phyloP scores from a whole-genome alignment of 2,329 filamentous ascomycete species.

The Tolypocladium tropicale region DNA sequence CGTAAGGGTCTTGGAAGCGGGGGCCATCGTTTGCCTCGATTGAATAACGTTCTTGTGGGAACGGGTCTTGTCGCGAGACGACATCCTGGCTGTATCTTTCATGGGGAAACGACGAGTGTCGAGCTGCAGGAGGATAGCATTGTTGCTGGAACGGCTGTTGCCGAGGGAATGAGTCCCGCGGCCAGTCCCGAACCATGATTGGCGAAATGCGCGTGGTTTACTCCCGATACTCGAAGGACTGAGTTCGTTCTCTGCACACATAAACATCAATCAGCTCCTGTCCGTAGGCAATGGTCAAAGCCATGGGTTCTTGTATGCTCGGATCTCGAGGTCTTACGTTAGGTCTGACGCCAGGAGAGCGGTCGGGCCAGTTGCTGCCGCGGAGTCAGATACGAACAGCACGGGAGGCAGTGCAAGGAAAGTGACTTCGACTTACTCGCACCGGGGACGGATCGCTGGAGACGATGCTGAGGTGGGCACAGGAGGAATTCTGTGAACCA shows the following conservation, averaged over 20 bases:
- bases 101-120: conserved; percentile 17
- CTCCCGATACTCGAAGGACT: not conserved
- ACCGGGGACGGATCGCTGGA: not conserved
- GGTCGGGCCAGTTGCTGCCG: not conserved
- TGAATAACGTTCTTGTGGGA: conserved; percentile 18
- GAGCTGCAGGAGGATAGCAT: conserved; percentile 12
- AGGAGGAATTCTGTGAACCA: not conserved
- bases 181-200: conserved; percentile 30
- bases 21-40: conserved; percentile 18
- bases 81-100: conserved; percentile 19
- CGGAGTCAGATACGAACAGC: not conserved
- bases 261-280: not conserved
- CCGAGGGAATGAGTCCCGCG: conserved; percentile 27
- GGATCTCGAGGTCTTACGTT: not conserved
- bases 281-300: not conserved
- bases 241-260: not conserved
- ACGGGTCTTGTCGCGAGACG: conserved; percentile 18
- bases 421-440: not conserved
- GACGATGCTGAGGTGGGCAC: not conserved
- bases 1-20: conserved; percentile 24
- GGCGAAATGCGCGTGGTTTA: not conserved
- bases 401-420: not conserved
- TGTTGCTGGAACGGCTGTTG: conserved; percentile 17
- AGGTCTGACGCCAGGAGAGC: not conserved
- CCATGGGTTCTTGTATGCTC: not conserved